Base-by-base conservation (phyloP, 257 asterid species). In the Thymus mandschuricus region DNA sequence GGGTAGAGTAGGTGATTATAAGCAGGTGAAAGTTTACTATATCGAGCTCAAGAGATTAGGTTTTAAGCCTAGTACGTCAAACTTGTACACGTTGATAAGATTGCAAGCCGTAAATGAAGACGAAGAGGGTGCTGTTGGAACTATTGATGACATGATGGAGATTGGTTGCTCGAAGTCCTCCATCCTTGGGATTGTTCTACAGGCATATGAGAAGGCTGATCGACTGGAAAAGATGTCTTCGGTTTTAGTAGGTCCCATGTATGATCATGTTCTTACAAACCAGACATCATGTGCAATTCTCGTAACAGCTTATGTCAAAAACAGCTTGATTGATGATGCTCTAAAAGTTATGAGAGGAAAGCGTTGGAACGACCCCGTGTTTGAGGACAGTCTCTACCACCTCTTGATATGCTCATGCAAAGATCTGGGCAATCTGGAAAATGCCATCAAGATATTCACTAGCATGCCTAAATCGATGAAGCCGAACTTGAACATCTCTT, bases 321-420 rank as follows among this genome's bases (percentile, higher is more conserved):
- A 78, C 66, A 51, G 78, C 81, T 79, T 86, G 85, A 85, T 89
- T 63, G 89, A 79, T 69, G 80, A 85, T 74, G 96, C 96, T 2
- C 60, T 91, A 54, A 64, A 77, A 76, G 89, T 93, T 58, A 75
- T 91, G 60, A 54, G 63, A 60, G 86, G 87, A 38, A 93, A 93
- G 82, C 63, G 61, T 74, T 93, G 98, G 97, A 62, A 72, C 69
- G 98, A 91, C 83, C 80, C 88, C 59, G 11, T 80, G 55, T 93
- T 89, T 68, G 96, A 93, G 85, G 91, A 93, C 71, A 85, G 84
- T 69, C 78, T 89, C 81, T 86, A 93, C 85, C 98, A 91, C 82
- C 84, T 89, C 67, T 69, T 91, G 49, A 87, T 93, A 61, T 93
- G 97, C 75, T 86, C 93, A 0, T 93, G 98, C 87, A 91, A 91